Percentiles rank a stretch among this genome's conserved stretches.
phyloP scores from a whole-genome alignment of 257 asterid genomes.

The Fraxinus anomala region DNA sequence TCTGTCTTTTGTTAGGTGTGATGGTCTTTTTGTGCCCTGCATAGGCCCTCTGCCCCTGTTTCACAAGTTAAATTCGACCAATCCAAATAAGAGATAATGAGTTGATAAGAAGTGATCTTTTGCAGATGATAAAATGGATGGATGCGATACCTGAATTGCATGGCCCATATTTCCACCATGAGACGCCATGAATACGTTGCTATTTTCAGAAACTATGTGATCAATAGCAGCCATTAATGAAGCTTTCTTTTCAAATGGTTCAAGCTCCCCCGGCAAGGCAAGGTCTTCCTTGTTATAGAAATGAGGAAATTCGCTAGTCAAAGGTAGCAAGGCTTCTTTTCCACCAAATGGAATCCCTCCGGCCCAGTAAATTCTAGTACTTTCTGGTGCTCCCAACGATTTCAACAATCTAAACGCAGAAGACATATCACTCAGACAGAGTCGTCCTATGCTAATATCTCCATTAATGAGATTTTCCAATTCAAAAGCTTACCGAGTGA shows the following conservation, averaged over 20 bases:
- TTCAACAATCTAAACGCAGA: conserved; percentile 62
- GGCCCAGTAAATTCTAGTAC: conserved; percentile 80
- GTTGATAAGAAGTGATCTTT: too few relatives aligned
- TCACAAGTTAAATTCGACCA: not conserved
- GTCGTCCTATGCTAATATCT: not conserved
- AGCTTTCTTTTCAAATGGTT: conserved; percentile 66
- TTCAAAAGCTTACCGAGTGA: conserved; percentile 45
- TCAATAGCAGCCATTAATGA: conserved; percentile 87
- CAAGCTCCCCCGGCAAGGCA: conserved; percentile 77
- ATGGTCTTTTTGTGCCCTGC: conserved; percentile 92
- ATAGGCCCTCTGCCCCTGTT: conserved; percentile 91
- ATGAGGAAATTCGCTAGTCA: conserved; percentile 66
- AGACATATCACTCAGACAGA: not conserved
- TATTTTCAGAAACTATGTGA: conserved; percentile 71
- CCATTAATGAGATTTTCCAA: not conserved
- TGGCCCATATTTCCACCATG: conserved; percentile 99
- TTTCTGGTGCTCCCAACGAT: conserved; percentile 83
- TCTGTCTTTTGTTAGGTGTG: conserved; percentile 89
- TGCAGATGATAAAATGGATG: not conserved
- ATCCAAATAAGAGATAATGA: too few relatives aligned
- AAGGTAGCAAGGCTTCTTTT: conserved; percentile 67
- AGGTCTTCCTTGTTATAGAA: conserved; percentile 90
- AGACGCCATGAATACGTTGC: conserved; percentile 97
- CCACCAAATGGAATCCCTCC: conserved; percentile 94
- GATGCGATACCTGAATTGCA: conserved; percentile 69